Evolutionary conservation across 2,329 filamentous ascomycete species (phyloP).

Genomic region (Ambrosiella cleistominuta): DNA sequence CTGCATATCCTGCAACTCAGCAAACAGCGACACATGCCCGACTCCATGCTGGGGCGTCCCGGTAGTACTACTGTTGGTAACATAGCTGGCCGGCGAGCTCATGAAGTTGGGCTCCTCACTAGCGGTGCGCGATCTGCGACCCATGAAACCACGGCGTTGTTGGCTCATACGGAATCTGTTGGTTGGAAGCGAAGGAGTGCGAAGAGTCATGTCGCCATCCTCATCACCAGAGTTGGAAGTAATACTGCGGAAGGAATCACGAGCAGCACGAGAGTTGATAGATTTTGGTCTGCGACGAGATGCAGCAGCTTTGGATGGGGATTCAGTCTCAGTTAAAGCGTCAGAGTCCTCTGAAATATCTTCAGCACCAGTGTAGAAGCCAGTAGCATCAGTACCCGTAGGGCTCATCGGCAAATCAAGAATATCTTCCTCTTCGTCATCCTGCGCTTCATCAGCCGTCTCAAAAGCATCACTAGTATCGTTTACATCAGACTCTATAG

Average conservation of each 20-base stretch:
- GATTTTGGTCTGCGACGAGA: conserved; percentile 26
- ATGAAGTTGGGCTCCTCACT: conserved; percentile 41
- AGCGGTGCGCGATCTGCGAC: conserved; percentile 40
- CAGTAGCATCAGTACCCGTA: conserved; percentile 64
- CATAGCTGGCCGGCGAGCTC: conserved; percentile 42
- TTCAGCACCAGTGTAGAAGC: conserved; percentile 87
- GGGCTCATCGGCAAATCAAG: neutral
- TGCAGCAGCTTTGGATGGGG: conserved; percentile 26
- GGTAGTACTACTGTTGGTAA: conserved; percentile 27
- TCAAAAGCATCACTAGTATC: conserved; percentile 56
- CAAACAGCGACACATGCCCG: conserved; percentile 64
- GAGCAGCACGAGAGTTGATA: conserved; percentile 32
- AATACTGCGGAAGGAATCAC: conserved; percentile 65
- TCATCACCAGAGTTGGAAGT: conserved; percentile 61
- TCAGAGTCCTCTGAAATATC: conserved; percentile 48
- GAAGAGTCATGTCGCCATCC: conserved; percentile 34
- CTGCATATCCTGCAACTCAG: conserved; percentile 69
- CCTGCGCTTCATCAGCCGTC: conserved; percentile 51
- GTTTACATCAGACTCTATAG: conserved; percentile 29
- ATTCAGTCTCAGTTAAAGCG: conserved; percentile 74
- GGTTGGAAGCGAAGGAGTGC: conserved; percentile 43
- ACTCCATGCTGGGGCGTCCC: conserved; percentile 31
- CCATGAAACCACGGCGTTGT: conserved; percentile 43
- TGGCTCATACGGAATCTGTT: conserved; percentile 53
- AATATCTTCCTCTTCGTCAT: neutral